Conservation (phyloP, 805 yeast species). For the Ogataea degrootiae region DNA sequence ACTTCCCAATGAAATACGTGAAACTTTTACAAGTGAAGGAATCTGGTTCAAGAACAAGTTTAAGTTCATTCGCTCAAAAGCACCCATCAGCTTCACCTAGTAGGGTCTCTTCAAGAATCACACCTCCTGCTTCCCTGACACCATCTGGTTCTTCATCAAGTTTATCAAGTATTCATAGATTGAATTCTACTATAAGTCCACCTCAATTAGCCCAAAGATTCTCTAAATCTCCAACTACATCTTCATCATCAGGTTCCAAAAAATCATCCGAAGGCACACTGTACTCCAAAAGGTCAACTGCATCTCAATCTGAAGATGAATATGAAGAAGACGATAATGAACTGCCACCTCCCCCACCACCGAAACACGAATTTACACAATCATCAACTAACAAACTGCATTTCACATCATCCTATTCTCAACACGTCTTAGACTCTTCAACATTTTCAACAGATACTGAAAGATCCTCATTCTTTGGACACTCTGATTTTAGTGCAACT, state of each 20-base stretch:
- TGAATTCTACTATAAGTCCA: conserved; percentile 7
- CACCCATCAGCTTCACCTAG: conserved; percentile 9
- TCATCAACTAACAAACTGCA: conserved; percentile 8
- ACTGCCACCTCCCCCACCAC: conserved; percentile 34
- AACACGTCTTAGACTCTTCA: conserved; percentile 27
- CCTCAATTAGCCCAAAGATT: conserved; percentile 12
- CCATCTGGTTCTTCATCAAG: conserved; percentile 18
- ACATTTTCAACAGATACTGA: conserved; percentile 31
- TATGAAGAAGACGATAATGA: conserved; percentile 10
- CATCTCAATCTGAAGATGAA: neutral
- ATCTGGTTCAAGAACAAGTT: conserved; percentile 18
- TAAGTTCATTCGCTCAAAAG: neutral
- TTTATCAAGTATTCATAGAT: conserved; percentile 10
- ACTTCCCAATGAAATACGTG: conserved; percentile 86
- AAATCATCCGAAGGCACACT: conserved; percentile 7
- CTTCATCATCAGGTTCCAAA: neutral
- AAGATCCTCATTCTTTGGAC: conserved; percentile 42
- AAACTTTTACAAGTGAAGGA: conserved; percentile 39
- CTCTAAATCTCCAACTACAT: conserved; percentile 2
- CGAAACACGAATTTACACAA: conserved; percentile 27
- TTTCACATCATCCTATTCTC: conserved; percentile 21
- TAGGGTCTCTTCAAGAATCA: conserved; percentile 6
- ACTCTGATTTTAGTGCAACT: conserved; percentile 79
- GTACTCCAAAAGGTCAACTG: neutral
- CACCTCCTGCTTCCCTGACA: conserved; percentile 1